Conservation (phyloP, 352 stramenopile species). For the Elongisporangium anandrum region DNA sequence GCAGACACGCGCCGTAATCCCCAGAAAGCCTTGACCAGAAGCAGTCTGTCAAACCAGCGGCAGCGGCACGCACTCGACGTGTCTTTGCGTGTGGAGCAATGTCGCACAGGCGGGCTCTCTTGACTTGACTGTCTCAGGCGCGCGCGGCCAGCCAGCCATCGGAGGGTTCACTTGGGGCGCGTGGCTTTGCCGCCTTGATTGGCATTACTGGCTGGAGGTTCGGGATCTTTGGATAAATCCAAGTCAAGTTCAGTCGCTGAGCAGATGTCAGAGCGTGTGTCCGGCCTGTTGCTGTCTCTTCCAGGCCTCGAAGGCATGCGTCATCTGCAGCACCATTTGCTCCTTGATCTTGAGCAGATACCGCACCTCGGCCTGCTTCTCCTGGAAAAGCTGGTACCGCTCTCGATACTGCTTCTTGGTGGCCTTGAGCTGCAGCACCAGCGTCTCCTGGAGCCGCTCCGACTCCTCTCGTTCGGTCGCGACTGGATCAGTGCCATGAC, state of each 20-base stretch:
- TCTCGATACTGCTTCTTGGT: constrained; percentile 55
- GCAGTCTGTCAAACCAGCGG: neutral
- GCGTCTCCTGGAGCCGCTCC: constrained; percentile 2
- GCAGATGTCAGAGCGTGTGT: neutral
- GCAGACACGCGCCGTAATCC: neutral
- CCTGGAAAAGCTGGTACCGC: constrained; percentile 37
- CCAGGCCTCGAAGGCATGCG: constrained; percentile 48
- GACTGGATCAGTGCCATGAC: neutral
- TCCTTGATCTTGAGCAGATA: constrained; percentile 58
- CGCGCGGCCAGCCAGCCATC: neutral
- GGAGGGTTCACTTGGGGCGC: neutral
- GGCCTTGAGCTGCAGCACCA: constrained; percentile 49
- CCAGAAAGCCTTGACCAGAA: neutral
- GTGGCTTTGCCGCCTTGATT: constrained; percentile 2
- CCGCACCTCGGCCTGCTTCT: constrained; percentile 47
- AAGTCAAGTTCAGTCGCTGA: neutral
- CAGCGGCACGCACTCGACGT: neutral
- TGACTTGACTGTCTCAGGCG: neutral
- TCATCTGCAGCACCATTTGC: constrained; percentile 58
- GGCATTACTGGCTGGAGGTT: neutral
- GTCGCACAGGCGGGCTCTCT: neutral
- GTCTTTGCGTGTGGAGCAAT: neutral
- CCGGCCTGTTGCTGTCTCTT: constrained; percentile 16
- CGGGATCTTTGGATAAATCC: neutral
- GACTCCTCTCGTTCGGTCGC: constrained; percentile 4